Percentiles rank a stretch among this genome's conserved stretches.
Evolutionary conservation across 208 protist genomes (phyloP).

Genomic region (Kentomonas sorsogonicus): DNA sequence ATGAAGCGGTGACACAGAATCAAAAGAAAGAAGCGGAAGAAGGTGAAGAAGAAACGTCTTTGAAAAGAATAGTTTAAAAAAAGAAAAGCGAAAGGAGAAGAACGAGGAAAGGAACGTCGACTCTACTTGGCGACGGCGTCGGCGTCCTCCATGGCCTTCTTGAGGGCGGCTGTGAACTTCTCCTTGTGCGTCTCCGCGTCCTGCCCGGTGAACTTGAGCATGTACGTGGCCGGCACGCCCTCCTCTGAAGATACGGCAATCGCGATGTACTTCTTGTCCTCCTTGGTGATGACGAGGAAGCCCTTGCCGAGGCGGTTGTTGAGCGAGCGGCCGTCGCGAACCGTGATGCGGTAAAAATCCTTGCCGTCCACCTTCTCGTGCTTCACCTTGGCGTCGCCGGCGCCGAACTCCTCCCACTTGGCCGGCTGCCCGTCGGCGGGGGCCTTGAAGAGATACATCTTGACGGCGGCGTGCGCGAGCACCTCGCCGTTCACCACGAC

Average conservation of each 20-base stretch:
- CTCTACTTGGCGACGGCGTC: no score
- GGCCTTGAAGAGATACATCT: slow-evolving; percentile 63
- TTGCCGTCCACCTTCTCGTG: slow-evolving; percentile 10
- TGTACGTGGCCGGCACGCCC: slow-evolving; percentile 35
- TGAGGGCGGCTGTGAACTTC: slow-evolving; percentile 46
- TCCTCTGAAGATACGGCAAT: slow-evolving; percentile 34
- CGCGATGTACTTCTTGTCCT: slow-evolving; percentile 46
- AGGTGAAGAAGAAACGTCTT: background rate
- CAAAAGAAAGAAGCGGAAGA: slow-evolving; percentile 10
- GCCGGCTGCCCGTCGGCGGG: slow-evolving; percentile 24
- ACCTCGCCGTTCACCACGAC: slow-evolving; percentile 22
- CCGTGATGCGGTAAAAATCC: slow-evolving; percentile 57
- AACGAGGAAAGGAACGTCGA: background rate
- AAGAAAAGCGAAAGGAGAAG: background rate
- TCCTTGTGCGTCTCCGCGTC: slow-evolving; percentile 36
- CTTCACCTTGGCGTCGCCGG: slow-evolving; percentile 66
- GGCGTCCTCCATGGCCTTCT: slow-evolving; percentile 17
- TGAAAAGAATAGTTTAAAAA: background rate
- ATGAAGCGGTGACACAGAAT: slow-evolving; percentile 6
- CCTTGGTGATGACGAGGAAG: slow-evolving; percentile 36
- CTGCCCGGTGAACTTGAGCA: slow-evolving; percentile 63
- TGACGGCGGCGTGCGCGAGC: slow-evolving; percentile 38
- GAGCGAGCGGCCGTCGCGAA: slow-evolving; percentile 77
- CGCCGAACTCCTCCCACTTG: slow-evolving; percentile 62
- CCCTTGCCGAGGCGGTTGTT: slow-evolving; percentile 48